phyloP scores from a whole-genome alignment of 2,329 filamentous ascomycete genomes.

The Fusarium pininemorale region DNA sequence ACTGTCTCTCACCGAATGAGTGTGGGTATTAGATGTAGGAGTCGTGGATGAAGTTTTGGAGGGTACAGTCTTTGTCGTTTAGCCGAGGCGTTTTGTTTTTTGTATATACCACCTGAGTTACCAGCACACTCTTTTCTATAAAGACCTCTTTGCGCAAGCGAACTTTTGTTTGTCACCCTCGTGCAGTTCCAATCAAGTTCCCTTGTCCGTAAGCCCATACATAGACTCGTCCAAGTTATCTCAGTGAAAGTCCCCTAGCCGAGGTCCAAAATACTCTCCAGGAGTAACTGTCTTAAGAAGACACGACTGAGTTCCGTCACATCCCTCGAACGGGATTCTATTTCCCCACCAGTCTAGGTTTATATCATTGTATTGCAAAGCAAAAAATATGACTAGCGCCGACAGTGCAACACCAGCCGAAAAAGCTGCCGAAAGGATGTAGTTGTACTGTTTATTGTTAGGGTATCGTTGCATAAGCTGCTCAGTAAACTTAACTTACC shows the following conservation, averaged over 20 bases:
- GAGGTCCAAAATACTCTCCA: conserved; percentile 48
- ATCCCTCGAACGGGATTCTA: conserved; percentile 38
- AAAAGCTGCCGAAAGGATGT: conserved; percentile 58
- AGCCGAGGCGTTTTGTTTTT: conserved; percentile 2
- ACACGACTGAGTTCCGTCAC: conserved; percentile 39
- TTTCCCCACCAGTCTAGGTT: conserved; percentile 59
- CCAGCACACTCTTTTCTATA: neutral
- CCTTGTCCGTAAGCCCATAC: neutral
- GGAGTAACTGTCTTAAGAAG: conserved; percentile 33
- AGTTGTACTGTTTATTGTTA: conserved; percentile 52
- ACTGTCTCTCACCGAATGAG: conserved; percentile 16
- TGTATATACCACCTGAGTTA: conserved; percentile 7
- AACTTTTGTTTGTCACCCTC: neutral
- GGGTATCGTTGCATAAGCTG: neutral
- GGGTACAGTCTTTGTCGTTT: neutral
- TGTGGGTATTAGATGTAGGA: conserved; percentile 15
- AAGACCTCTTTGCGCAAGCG: no score
- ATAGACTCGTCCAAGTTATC: neutral
- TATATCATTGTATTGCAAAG: conserved; percentile 51
- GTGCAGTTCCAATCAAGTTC: neutral
- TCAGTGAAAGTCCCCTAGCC: conserved; percentile 31
- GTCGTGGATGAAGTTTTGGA: neutral
- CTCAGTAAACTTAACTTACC: conserved; percentile 29
- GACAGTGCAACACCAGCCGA: conserved; percentile 57
- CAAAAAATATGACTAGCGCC: conserved; percentile 59